These are phyloP conservation scores for Tulasnella sp. DNA, from an alignment of 768 basidiomycete species.

Conservation along the genomic window DNA sequence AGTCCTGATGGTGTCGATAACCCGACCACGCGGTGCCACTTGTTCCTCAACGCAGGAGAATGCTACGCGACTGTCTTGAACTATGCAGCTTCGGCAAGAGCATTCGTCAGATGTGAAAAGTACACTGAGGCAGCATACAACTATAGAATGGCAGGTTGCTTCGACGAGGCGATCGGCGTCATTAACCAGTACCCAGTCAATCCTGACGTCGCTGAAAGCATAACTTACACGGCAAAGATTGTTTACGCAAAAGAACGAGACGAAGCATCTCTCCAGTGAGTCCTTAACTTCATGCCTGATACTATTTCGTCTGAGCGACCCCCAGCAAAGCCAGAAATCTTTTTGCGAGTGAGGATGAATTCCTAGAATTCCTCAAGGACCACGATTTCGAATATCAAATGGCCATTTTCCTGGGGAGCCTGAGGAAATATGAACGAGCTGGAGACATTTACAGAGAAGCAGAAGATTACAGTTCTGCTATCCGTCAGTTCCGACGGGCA, in stretches of 20 bases:
- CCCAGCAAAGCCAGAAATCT: constrained; percentile 53
- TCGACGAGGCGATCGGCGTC: constrained; percentile 28
- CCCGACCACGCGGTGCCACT: not conserved
- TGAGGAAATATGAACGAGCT: constrained; percentile 53
- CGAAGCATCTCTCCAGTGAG: constrained; percentile 43
- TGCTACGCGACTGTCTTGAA: not conserved
- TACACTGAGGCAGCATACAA: constrained; percentile 30
- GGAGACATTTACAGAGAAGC: constrained; percentile 58
- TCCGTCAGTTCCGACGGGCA: not conserved
- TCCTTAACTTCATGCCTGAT: not conserved
- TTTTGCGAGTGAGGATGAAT: constrained; percentile 58
- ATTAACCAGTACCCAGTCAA: constrained; percentile 45
- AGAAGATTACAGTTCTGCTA: constrained; percentile 40
- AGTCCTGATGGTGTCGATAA: not conserved
- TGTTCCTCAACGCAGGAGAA: not conserved
- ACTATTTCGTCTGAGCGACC: not conserved
- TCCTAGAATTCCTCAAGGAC: constrained; percentile 60
- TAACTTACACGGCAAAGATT: constrained; percentile 53
- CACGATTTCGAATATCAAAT: constrained; percentile 56
- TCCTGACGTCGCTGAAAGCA: constrained; percentile 41
- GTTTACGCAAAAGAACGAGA: constrained; percentile 51
- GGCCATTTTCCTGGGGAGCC: constrained; percentile 50
- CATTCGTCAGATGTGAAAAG: not conserved
- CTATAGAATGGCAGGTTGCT: constrained; percentile 16
- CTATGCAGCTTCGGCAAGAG: not conserved